These are phyloP conservation scores for Exophiala viscosa DNA, from an alignment of 2,329 filamentous ascomycete species.

Conservation along the genomic window DNA sequence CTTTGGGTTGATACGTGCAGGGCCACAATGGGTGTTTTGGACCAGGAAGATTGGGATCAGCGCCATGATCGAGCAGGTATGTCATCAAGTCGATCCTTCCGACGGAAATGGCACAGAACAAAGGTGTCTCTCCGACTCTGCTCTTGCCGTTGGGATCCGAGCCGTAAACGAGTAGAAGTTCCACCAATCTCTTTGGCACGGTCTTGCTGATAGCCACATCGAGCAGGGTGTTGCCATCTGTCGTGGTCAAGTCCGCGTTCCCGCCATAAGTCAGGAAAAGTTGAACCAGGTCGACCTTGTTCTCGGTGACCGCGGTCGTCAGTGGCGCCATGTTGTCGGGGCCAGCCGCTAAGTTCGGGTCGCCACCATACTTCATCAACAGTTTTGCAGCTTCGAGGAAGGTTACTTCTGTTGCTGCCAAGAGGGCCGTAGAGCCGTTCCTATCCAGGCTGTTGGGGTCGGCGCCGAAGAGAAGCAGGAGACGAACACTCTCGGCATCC, in stretches of 20 bases:
- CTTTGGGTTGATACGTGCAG: slow-evolving; percentile 56
- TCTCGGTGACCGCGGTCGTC: slow-evolving; percentile 48
- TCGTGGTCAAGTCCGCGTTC: slow-evolving; percentile 52
- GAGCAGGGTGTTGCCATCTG: slow-evolving; percentile 59
- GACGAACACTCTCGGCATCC: slow-evolving; percentile 53
- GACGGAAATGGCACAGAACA: slow-evolving; percentile 59
- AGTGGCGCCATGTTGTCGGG: slow-evolving; percentile 55
- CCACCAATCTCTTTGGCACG: slow-evolving; percentile 52
- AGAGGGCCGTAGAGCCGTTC: slow-evolving; percentile 51
- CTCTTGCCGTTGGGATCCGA: slow-evolving; percentile 59
- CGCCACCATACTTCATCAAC: slow-evolving; percentile 63
- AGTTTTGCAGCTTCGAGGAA: slow-evolving; percentile 57
- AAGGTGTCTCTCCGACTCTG: slow-evolving; percentile 57
- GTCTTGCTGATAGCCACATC: slow-evolving; percentile 59
- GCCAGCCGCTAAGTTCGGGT: slow-evolving; percentile 52
- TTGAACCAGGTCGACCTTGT: slow-evolving; percentile 56
- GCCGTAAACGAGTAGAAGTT: slow-evolving; percentile 59
- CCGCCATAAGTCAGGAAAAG: slow-evolving; percentile 61
- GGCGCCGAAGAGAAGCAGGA: slow-evolving; percentile 56
- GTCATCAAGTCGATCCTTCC: slow-evolving; percentile 56
- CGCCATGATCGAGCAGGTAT: slow-evolving; percentile 55
- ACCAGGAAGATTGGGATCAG: slow-evolving; percentile 65
- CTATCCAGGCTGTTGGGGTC: slow-evolving; percentile 53
- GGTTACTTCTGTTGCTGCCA: slow-evolving; percentile 49
- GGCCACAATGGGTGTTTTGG: slow-evolving; percentile 69